Evolutionary conservation across 805 yeast species (phyloP), one percentile per base, ranked within the genome.

Genomic region (Suhomyces canberraensis): DNA sequence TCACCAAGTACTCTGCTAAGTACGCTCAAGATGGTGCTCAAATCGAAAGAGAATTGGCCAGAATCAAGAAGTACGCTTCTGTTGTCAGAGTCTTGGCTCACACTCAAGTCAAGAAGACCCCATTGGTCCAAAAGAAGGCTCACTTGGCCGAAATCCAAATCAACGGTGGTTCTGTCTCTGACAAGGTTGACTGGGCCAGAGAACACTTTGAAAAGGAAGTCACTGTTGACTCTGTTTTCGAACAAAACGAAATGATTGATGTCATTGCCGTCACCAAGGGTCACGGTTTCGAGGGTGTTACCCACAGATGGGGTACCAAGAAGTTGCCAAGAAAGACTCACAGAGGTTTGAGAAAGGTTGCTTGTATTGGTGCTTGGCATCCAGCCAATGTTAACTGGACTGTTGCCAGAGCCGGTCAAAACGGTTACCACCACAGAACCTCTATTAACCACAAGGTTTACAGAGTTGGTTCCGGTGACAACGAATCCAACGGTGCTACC

Each of bases 231-330:
- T 72, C 95, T 60, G 98, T 93, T 64, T 84, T 93, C 71, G 98
- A 91, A 81, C 95, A 93, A 79, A 86, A 89, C 78, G 98, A 93
- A 82, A 82, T 86, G 84, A 82, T 93, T 61, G 99, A 93, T 65
- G 98, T 87, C 64, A 84, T 93, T 66, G 99, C 97, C 68, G 95
- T 93, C 68, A 93, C 98, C 84, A 91, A 86, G 83, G 99, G 99
- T 93, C 96, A 93, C 82, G 99, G 99, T 83, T 90, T 86, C 88
- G 98, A 93, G 79, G 99, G 99, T 90, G 97, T 91, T 66, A 93
- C 99, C 80, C 96, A 90, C 89, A 88, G 99, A 87, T 93, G 98
- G 98, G 99, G 99, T 73, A 93, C 98, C 85, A 95, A 90, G 90
- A 90, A 85, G 83, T 81, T 93, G 61, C 98, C 99, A 78, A 89